Evolutionary conservation across 345 rosid genomes (phyloP).

Genomic region (Eucalyptus brandiana): DNA sequence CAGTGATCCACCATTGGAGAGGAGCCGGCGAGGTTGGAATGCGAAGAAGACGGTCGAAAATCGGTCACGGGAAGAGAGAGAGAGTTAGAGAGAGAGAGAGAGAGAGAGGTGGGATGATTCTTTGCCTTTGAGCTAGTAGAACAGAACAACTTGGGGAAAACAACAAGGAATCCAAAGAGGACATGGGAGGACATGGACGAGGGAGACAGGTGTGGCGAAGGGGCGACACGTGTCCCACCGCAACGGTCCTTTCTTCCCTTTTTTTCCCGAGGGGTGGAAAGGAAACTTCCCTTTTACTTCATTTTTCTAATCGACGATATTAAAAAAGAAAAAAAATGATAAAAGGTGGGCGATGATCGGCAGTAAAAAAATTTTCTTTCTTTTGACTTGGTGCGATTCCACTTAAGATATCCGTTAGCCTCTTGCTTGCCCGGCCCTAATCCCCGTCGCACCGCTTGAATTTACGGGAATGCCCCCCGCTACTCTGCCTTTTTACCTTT

Average conservation of each 20-base stretch:
- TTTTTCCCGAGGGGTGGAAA: background rate
- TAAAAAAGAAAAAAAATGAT: background rate
- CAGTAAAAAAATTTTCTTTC: background rate
- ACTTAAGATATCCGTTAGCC: background rate
- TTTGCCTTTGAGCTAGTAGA: background rate
- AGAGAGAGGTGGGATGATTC: background rate
- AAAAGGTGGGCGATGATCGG: background rate
- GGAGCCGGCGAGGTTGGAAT: background rate
- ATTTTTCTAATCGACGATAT: background rate
- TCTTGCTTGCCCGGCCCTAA: background rate
- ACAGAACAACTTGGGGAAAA: background rate
- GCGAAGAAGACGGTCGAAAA: background rate
- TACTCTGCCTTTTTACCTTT: background rate
- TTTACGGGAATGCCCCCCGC: background rate
- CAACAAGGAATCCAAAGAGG: slow-evolving; percentile 1
- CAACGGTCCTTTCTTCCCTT: slow-evolving; percentile 22
- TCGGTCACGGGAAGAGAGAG: slow-evolving; percentile 1
- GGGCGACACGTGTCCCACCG: slow-evolving; percentile 37
- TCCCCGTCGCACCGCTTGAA: background rate
- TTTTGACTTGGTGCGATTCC: background rate
- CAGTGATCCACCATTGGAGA: slow-evolving; percentile 15
- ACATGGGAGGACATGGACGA: background rate
- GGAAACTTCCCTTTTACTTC: background rate
- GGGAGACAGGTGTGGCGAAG: slow-evolving; percentile 32
- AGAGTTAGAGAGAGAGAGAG: background rate